Base-by-base conservation (phyloP, 179 eudicot species). In the Corrigiola litoralis region DNA sequence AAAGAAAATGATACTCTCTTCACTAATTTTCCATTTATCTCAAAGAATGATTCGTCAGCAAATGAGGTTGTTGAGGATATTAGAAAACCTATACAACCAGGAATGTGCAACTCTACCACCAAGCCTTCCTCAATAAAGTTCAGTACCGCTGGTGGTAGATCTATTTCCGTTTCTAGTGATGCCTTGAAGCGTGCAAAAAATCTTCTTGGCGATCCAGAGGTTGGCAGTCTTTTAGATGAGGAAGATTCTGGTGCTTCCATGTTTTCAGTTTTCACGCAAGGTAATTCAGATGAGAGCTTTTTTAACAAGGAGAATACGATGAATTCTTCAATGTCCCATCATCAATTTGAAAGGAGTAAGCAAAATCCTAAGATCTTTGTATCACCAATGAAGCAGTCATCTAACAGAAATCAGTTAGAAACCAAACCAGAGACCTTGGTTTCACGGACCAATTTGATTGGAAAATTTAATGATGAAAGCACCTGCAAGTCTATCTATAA, bases 121-220 rank as follows among this genome's bases (percentile, higher is more conserved):
- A 79, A 79, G 76, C 71, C 78, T 40, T 77, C 96, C 66, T 83
- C 87, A 42, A 72, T 92, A 54, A 85, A 82, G 79, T 90, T 92
- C 73, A 80, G 82, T 16, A 89, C 92, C 68, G 98, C 95, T 23
- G 88, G 96, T 57, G 98, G 98, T 58, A 82, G 92, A 70, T 87
- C 90, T 40, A 75, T 91, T 56, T 85, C 94, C 41, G 96, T 91
- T 70, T 91, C 97, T 49, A 68, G 77, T 66, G 89, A 85, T 77
- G 94, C 97, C 50, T 73, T 91, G 79, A 75, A 80, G 75, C 96
- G 95, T 50, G 98, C 98, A 51, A 82, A 78, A 77, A 92, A 79
- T 68, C 87, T 92, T 76, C 95, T 92, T 28, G 95, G 98, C 74
- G 84, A 85, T 58, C 79, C 77, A 13, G 98, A 87, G 59, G 41